Evolutionary conservation across 768 basidiomycete genomes (phyloP), one percentile per base, ranked within the genome.

Genomic region (Mycena pura): DNA sequence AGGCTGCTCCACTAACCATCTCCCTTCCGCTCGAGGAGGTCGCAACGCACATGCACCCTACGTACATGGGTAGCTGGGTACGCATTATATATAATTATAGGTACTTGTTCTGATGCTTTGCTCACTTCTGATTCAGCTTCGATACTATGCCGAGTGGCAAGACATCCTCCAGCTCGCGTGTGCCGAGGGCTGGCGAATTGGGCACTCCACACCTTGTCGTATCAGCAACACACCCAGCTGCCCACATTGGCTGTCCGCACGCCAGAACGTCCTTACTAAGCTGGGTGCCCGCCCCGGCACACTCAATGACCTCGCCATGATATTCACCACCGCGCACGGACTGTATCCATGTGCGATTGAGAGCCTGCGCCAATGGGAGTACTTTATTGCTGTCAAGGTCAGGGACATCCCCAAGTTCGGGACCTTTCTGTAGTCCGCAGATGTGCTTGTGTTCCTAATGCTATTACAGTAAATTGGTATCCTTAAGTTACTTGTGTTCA

Each of bases 321-420:
- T 65, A 34, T 65, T 65, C 44, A 62, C 64, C 14, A 65, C 56
- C 7, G 64, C 64, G 31, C 64, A 62, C 15, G 64, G 64, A 14
- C 34, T 65, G n/a, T 65, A 65, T 55, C 64, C 64, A 0, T 65
- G 64, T 36, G 64, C 60, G 6, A 65, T 62, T 32, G 64, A 65
- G 36, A 62, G 60, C 41, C 36, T 65, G 55, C 60, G 64, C 4
- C 64, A 65, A 36, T 65, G 64, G 64, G 64, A 65, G 19, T 65
- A 57, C 19, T 65, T 65, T 19, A 62, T 65, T 25, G 60, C 27
- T 6, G 60, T 62, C 21, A 65, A 65, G 29, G 34, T 65, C 48
- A 52, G 57, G 34, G 56, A 65, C 45, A 61, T 65, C 2, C 56
- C 64, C 32, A 51, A 62, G 32, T 65, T 65, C 27, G 40, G 56